Conservation (phyloP, 2,329 filamentous ascomycete genomes). For the Zalaria sp. region DNA sequence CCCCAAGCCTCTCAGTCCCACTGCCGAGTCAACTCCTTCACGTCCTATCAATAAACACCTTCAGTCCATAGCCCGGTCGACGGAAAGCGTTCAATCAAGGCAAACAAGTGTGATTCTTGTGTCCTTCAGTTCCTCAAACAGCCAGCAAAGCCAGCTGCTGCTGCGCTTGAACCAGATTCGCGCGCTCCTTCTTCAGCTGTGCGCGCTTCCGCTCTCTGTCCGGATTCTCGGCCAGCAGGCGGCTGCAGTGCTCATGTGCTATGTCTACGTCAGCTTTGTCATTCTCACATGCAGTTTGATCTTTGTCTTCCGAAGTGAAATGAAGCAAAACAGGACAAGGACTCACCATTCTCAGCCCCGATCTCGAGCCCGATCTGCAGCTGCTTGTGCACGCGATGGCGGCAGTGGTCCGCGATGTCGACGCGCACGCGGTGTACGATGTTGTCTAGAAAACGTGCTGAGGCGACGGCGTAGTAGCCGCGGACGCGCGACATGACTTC, state of each 20-base stretch:
- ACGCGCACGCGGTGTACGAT: slow-evolving; percentile 25
- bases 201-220: slow-evolving; percentile 11
- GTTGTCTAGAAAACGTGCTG: slow-evolving; percentile 47
- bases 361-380: slow-evolving; percentile 11
- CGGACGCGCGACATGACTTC: slow-evolving; percentile 48
- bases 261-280: slow-evolving; percentile 7
- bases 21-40: no score
- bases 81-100: no score
- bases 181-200: slow-evolving; percentile 4
- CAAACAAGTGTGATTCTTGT: no score
- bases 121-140: no score
- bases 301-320: not conserved
- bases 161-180: slow-evolving; percentile 5
- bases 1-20: no score
- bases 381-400: slow-evolving; percentile 2
- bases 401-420: slow-evolving; percentile 16
- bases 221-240: slow-evolving; percentile 21
- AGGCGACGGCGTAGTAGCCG: slow-evolving; percentile 56
- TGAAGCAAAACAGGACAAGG: no score
- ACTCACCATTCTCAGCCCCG: slow-evolving; percentile 6
- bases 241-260: slow-evolving; percentile 7
- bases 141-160: slow-evolving; percentile 2
- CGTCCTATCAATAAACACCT: no score
- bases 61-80: no score
- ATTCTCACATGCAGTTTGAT: slow-evolving; percentile 3